Conservation (phyloP, 371 early-diverging fungal genomes). For the Saksenaea vasiformis region DNA sequence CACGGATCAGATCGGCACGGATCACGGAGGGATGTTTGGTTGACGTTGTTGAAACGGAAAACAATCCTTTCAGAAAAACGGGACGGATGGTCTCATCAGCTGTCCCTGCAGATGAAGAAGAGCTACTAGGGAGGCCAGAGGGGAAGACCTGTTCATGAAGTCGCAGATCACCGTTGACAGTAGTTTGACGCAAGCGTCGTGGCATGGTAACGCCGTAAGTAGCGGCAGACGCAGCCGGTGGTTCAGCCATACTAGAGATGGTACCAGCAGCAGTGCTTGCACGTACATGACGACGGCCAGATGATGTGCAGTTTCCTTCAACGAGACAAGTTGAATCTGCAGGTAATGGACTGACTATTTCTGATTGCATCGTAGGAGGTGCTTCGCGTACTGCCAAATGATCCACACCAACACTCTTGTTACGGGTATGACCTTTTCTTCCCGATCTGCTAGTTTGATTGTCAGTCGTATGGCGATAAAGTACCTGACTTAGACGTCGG, state of each 20-base stretch:
- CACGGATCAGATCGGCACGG: conserved; percentile 65
- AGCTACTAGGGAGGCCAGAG: not conserved
- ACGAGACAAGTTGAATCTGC: not conserved
- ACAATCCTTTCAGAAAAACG: conserved; percentile 76
- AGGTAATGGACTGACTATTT: not conserved
- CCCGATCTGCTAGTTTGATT: not conserved
- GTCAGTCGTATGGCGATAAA: conserved; percentile 11
- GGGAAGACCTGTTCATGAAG: conserved; percentile 28
- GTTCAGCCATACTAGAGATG: conserved; percentile 25
- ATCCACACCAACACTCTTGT: not conserved
- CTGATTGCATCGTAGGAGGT: not conserved
- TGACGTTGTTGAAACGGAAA: conserved; percentile 78
- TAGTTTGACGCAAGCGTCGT: not conserved
- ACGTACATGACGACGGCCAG: not conserved
- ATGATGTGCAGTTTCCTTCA: not conserved
- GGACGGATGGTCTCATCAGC: conserved; percentile 72
- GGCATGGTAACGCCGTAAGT: conserved; percentile 2
- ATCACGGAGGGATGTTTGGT: conserved; percentile 75
- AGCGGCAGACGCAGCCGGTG: too few species aligned
- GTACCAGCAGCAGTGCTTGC: not conserved
- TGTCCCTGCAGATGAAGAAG: conserved; percentile 28
- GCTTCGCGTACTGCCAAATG: not conserved
- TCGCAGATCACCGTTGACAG: conserved; percentile 8
- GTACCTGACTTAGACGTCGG: conserved; percentile 19
- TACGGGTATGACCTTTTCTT: not conserved